Evolutionary conservation across 805 yeast genomes (phyloP).

Genomic region (Groenewaldozyma tartarivorans): DNA sequence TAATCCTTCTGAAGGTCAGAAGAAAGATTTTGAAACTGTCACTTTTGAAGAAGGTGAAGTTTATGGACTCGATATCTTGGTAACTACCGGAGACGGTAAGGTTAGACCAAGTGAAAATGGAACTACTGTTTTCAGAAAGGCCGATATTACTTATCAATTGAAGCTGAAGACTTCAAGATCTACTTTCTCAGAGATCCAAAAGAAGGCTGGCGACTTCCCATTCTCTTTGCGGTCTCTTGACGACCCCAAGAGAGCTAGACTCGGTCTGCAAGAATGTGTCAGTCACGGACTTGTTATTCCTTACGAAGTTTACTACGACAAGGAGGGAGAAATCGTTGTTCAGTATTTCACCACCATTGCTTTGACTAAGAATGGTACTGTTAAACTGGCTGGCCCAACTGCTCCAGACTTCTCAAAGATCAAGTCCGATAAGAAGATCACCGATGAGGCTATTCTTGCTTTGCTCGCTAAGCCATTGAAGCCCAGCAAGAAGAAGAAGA

Average conservation of each 20-base stretch:
- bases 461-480: conserved; percentile 45
- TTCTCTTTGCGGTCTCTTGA: conserved; percentile 54
- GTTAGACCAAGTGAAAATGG: conserved; percentile 48
- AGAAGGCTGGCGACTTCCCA: conserved; percentile 59
- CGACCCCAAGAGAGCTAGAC: conserved; percentile 61
- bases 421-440: conserved; percentile 46
- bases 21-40: conserved; percentile 49
- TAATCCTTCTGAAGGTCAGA: conserved; percentile 64
- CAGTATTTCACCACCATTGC: conserved; percentile 71
- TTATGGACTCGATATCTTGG: conserved; percentile 63
- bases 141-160: conserved; percentile 58
- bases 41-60: conserved; percentile 70
- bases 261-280: conserved; percentile 64
- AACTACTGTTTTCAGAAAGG: conserved; percentile 64
- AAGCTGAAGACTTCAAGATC: conserved; percentile 63
- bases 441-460: conserved; percentile 25
- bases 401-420: conserved; percentile 40
- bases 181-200: conserved; percentile 57
- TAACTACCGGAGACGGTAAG: conserved; percentile 62
- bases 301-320: conserved; percentile 60
- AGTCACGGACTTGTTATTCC: conserved; percentile 59
- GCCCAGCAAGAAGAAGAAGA: conserved; percentile 37
- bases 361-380: conserved; percentile 61
- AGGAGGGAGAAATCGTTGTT: conserved; percentile 55
- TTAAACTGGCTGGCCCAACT: conserved; percentile 50